These are phyloP conservation scores for Hyaloperonospora arabidopsidis DNA, from an alignment of 352 stramenopile species.

Conservation along the genomic window DNA sequence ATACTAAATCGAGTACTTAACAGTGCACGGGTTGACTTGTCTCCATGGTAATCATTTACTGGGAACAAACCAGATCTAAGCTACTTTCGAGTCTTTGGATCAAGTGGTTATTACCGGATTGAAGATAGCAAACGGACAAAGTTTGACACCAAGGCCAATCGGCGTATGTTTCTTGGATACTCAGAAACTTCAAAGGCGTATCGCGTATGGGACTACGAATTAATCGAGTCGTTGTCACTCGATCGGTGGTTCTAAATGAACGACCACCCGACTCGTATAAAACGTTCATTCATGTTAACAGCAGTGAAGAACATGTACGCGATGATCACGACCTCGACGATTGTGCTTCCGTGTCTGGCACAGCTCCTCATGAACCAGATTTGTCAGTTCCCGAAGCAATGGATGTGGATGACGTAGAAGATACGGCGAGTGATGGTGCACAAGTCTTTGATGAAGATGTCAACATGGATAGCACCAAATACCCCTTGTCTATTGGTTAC, in stretches of 20 bases:
- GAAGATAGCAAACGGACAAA: not conserved
- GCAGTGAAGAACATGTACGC: not conserved
- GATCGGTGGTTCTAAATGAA: not conserved
- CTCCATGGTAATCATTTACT: no score
- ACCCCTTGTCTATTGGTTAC: no score
- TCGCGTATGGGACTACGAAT: not conserved
- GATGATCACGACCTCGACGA: not conserved
- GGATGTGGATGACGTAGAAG: no score
- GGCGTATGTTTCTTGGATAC: not conserved
- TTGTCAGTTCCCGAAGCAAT: no score
- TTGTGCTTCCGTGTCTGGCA: no score
- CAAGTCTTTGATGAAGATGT: no score
- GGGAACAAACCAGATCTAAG: no score
- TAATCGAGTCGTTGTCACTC: not conserved
- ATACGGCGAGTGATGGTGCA: no score
- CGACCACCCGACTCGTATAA: not conserved
- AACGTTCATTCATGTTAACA: no score
- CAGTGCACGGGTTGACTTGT: not conserved
- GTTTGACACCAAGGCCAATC: not conserved
- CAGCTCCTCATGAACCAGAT: no score
- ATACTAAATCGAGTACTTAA: conserved; percentile 1
- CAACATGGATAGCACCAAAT: no score
- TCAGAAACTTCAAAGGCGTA: not conserved
- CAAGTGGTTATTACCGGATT: not conserved
- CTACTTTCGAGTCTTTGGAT: not conserved